Evolutionary conservation across 208 protist species (phyloP), one percentile per base, ranked within the genome.

Genomic region (Trypanosoma rangeli): DNA sequence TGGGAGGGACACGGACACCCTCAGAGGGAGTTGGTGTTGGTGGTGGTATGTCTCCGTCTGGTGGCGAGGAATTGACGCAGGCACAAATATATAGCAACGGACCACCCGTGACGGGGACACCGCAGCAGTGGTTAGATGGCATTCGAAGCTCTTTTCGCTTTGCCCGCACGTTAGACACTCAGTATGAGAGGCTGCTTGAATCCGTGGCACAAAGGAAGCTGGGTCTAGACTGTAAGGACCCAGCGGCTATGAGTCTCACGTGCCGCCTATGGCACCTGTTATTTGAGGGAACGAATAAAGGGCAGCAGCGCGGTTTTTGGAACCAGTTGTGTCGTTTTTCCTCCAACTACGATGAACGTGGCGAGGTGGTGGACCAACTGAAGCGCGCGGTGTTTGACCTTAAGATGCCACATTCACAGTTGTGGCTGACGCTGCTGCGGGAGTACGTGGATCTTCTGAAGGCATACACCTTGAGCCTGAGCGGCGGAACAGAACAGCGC

Each of bases 321-420:
- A 68, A 82, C 59, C 63, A 74, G 37, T 63, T 94, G 13, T 94
- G 88, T 72, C 75, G 67, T 69, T 94, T 94, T 69, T 94, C 88
- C 33, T 85, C 73, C 33, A 75, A 68, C 42, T 94, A 84, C 68
- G 61, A 74, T 76, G 76, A 66, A 37, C 48, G 28, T 55, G 35
- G 52, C 8, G 48, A 59, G 42, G 71, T 28, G 33, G 55, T 29
- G 3, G 68, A 55, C 20, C 12, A 71, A 20, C 56, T 73, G 16
- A 54, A 66, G 48, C 35, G 46, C 37, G 77, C 74, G 39, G 56
- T 80, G n/a, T 46, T 58, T 26, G 66, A 69, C 35, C 74, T 89
- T 33, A 57, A 77, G 22, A 31, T 79, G 29, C 74, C 76, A 9
- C 22, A 87, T 54, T 67, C 31, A 26, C 26, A 42, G 20, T 62